These are phyloP conservation scores for Tremella fuciformis DNA, from an alignment of 768 basidiomycete species.

Conservation along the genomic window DNA sequence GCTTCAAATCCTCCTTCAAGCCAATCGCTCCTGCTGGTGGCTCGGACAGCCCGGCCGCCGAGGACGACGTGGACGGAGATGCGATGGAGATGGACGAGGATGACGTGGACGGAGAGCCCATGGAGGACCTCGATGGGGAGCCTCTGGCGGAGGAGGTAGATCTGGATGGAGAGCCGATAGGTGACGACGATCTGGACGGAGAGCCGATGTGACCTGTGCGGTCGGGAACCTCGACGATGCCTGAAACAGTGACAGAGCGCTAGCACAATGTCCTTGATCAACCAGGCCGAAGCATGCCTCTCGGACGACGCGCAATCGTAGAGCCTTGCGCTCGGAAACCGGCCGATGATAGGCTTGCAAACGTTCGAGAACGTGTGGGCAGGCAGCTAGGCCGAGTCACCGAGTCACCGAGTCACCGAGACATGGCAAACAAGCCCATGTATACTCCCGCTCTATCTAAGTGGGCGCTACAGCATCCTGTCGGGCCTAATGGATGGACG, in stretches of 20 bases:
- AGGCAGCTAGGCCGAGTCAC: no score
- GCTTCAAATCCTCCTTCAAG: constrained; percentile 50
- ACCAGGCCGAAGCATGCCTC: constrained; percentile 5
- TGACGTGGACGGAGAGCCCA: constrained; percentile 55
- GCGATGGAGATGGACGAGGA: constrained; percentile 14
- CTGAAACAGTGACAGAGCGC: constrained; percentile 8
- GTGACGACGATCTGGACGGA: constrained; percentile 45
- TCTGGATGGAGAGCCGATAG: constrained; percentile 55
- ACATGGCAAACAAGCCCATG: no score
- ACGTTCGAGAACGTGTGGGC: no score
- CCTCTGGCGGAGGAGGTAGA: constrained; percentile 48
- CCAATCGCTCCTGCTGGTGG: constrained; percentile 15
- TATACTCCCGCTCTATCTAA: no score
- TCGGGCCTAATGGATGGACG: no score
- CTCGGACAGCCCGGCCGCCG: not conserved
- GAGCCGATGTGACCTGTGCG: constrained; percentile 18
- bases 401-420: no score
- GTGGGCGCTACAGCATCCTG: no score
- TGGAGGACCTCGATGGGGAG: constrained; percentile 49
- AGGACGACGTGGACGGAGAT: constrained; percentile 17
- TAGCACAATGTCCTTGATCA: constrained; percentile 11
- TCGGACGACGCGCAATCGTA: no score
- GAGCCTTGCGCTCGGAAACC: no score
- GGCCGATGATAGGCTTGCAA: no score
- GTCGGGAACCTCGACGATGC: not conserved